phyloP scores from a whole-genome alignment of 202 grass and related monocot genomes.

The Schoenoplectus tabernaemontani region DNA sequence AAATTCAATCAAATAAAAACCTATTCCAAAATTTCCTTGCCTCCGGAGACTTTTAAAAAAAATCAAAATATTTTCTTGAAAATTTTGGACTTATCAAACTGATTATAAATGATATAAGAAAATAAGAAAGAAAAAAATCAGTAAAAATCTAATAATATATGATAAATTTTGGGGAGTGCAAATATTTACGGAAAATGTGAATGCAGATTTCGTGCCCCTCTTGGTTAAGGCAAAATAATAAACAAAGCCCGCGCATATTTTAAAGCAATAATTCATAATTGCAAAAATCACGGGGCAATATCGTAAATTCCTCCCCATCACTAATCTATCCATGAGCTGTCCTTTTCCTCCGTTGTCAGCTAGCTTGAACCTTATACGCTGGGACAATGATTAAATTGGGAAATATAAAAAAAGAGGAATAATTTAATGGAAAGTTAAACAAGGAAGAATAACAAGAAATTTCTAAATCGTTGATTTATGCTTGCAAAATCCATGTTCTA shows the following conservation, averaged over 20 bases:
- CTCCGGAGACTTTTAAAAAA: no score
- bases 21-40: no score
- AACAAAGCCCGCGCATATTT: background rate
- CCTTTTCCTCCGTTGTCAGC: conserved; percentile 7
- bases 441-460: background rate
- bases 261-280: background rate
- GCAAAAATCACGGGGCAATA: background rate
- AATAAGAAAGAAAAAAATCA: no score
- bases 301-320: background rate
- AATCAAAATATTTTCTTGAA: no score
- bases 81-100: no score
- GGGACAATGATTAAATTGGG: conserved; percentile 10
- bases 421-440: conserved; percentile 1
- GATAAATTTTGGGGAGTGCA: background rate
- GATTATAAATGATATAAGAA: no score
- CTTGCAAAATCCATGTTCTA: background rate
- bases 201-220: background rate
- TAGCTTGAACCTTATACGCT: background rate
- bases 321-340: background rate
- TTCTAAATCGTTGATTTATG: background rate
- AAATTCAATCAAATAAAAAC: no score
- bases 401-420: conserved; percentile 8
- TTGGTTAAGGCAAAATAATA: background rate
- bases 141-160: no score
- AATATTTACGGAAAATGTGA: background rate